Evolutionary conservation across 768 basidiomycete genomes (phyloP).

Genomic region (Rubroboletus pulcherrimus): DNA sequence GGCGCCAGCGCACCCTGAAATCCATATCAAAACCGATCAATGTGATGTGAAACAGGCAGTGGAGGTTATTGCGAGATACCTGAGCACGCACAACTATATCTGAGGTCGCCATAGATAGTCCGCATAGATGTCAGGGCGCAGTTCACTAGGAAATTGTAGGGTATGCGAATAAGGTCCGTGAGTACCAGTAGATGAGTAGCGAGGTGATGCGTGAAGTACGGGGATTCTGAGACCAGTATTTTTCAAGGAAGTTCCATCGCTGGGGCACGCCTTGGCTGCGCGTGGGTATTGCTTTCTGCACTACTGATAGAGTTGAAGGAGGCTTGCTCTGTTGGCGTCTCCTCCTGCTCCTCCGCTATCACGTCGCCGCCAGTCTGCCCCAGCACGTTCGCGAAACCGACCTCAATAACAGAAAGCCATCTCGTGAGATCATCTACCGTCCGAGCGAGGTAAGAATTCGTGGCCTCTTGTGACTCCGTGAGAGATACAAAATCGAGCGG

Average conservation of each 20-base stretch:
- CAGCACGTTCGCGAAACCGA: constrained; percentile 65
- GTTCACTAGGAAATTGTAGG: constrained; percentile 12
- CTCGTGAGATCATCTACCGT: constrained; percentile 72
- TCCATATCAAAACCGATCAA: constrained; percentile 89
- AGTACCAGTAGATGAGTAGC: constrained; percentile 19
- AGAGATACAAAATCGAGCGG: constrained; percentile 67
- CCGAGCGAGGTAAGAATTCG: constrained; percentile 64
- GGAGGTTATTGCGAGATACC: constrained; percentile 73
- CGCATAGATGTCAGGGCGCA: constrained; percentile 8
- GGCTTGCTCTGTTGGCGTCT: constrained; percentile 26
- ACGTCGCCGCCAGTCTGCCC: constrained; percentile 48
- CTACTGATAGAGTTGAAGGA: constrained; percentile 6
- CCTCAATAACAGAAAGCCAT: constrained; percentile 75
- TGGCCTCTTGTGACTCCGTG: constrained; percentile 51
- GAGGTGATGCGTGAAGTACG: constrained; percentile 7
- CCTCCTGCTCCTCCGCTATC: constrained; percentile 66
- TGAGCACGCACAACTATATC: constrained; percentile 62
- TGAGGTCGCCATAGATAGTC: constrained; percentile 23
- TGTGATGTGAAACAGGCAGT: constrained; percentile 77
- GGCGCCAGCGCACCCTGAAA: constrained; percentile 77
- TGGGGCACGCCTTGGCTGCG: constrained; percentile 9
- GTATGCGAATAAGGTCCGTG: constrained; percentile 8
- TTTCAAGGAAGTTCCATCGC: constrained; percentile 21
- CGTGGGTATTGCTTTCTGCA: constrained; percentile 6
- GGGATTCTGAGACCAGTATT: background rate